Conservation (phyloP, 176 grass and related monocot genomes). For the Chrysopogon serrulatus region DNA sequence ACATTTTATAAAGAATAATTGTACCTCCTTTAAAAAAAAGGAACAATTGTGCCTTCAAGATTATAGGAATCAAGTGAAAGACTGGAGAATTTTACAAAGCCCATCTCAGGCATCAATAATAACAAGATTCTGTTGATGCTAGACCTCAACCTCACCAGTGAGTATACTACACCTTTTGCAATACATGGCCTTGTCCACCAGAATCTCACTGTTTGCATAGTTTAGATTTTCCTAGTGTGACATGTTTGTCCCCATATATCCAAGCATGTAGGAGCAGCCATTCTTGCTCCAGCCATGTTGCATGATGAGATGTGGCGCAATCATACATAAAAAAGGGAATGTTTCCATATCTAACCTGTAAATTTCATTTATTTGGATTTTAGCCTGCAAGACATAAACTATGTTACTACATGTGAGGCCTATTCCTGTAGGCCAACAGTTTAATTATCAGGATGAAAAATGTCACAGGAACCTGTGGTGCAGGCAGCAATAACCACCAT, state of each 20-base stretch:
- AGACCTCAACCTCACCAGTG: neutral
- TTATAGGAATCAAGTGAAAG: neutral
- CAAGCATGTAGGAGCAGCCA: slow-evolving; percentile 10
- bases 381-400: slow-evolving; percentile 9
- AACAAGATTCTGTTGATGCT: neutral
- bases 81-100: neutral
- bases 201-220: slow-evolving; percentile 5
- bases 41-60: neutral
- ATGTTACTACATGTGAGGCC: slow-evolving; percentile 17
- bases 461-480: neutral
- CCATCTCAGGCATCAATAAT: neutral
- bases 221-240: slow-evolving; percentile 9
- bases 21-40: too few species aligned
- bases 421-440: neutral
- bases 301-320: neutral
- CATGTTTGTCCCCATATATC: neutral
- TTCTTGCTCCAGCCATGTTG: slow-evolving; percentile 9
- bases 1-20: neutral
- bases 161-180: slow-evolving; percentile 6
- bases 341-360: slow-evolving; percentile 15
- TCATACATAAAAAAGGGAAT: neutral
- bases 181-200: neutral
- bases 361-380: slow-evolving; percentile 7
- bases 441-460: neutral
- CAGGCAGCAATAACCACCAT: neutral